A percentile compares a stretch with the other conserved stretches of the same genome.
phyloP scores from a whole-genome alignment of 139 green algal genomes.

The Chlamydomonas asymmetrica region DNA sequence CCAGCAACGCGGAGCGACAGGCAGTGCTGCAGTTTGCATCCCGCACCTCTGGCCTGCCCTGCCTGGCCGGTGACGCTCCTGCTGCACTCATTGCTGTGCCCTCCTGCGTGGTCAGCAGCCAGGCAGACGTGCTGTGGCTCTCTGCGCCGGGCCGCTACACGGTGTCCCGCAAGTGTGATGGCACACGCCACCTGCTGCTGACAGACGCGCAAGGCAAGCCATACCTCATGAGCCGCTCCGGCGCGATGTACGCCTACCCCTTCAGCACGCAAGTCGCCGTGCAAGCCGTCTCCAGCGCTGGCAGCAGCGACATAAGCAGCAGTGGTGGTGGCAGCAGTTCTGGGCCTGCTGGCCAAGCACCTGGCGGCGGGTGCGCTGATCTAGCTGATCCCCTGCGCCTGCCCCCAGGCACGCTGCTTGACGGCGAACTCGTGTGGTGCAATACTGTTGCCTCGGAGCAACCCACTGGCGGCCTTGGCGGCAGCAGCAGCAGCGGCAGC shows the following conservation, averaged over 20 bases:
- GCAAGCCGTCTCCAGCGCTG: neutral
- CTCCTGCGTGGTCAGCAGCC: neutral
- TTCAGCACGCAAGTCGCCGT: too few relatives aligned
- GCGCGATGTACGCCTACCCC: slow-evolving; percentile 32
- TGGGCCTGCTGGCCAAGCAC: neutral
- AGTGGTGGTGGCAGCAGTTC: neutral
- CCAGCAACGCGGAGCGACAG: neutral
- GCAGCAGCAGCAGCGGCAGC: neutral
- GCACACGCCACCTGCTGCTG: slow-evolving; percentile 37
- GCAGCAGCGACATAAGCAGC: neutral
- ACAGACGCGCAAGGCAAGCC: neutral
- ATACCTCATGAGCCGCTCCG: slow-evolving; percentile 35
- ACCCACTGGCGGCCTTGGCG: too few relatives aligned
- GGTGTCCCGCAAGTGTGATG: slow-evolving; percentile 34
- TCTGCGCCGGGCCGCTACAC: slow-evolving; percentile 30
- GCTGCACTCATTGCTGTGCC: slow-evolving; percentile 17
- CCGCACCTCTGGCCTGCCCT: neutral
- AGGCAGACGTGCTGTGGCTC: slow-evolving; percentile 11
- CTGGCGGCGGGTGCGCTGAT: neutral
- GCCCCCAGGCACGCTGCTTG: slow-evolving; percentile 33
- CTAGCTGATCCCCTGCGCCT: neutral
- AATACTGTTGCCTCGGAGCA: neutral
- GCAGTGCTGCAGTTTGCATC: slow-evolving; percentile 8
- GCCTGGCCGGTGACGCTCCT: neutral
- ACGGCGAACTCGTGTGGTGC: slow-evolving; percentile 45